Percentiles rank a stretch among this genome's conserved stretches.
These are phyloP conservation scores for Sporobolomyces roseus DNA, from an alignment of 768 basidiomycete species.

Conservation along the genomic window DNA sequence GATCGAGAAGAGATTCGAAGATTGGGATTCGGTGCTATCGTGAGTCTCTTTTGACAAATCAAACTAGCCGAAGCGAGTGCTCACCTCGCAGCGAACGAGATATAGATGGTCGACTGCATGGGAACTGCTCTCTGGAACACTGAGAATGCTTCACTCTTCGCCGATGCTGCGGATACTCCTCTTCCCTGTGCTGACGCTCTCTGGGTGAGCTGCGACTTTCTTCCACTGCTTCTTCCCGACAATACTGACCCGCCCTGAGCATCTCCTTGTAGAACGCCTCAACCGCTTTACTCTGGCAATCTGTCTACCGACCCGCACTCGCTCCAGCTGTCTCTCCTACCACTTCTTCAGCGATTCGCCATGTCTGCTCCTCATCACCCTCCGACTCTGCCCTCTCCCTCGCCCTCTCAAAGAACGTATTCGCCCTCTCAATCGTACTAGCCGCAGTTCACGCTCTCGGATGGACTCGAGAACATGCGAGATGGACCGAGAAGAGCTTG, in stretches of 20 bases:
- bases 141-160: conserved; percentile 25
- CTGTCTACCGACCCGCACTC: not conserved
- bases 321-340: conserved; percentile 12
- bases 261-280: conserved; percentile 27
- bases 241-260: no score
- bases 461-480: conserved; percentile 16
- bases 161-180: conserved; percentile 32
- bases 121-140: conserved; percentile 34
- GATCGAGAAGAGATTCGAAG: conserved; percentile 37
- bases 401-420: conserved; percentile 22
- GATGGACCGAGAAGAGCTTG: conserved; percentile 9
- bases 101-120: conserved; percentile 34
- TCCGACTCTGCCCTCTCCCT: not conserved
- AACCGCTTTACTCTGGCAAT: conserved; percentile 21
- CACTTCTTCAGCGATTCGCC: conserved; percentile 21
- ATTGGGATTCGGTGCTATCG: conserved; percentile 34
- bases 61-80: not conserved
- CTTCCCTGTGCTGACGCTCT: conserved; percentile 32
- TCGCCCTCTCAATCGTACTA: conserved; percentile 32
- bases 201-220: conserved; percentile 22
- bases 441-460: conserved; percentile 23
- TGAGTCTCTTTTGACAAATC: not conserved
- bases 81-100: not conserved
- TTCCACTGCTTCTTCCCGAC: no score
- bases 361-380: conserved; percentile 6